phyloP scores from a whole-genome alignment of 208 protist genomes.

The Leishmania turanica region DNA sequence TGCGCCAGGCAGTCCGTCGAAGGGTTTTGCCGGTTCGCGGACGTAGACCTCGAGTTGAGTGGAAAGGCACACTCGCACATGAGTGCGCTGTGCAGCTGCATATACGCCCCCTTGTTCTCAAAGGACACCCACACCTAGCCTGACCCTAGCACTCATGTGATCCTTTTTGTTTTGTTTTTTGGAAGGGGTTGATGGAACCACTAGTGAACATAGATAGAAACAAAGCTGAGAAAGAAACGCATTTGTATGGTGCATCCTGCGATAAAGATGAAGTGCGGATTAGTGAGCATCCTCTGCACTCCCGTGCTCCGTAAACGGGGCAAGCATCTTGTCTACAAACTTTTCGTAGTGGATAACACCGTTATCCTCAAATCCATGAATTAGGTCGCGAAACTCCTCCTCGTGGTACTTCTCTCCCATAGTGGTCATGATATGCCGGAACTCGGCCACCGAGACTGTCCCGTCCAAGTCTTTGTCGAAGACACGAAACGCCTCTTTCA shows the following conservation, averaged over 20 bases:
- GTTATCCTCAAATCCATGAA: conserved; percentile 92
- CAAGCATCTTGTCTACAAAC: conserved; percentile 90
- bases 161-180: neutral
- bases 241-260: neutral
- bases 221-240: neutral
- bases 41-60: neutral
- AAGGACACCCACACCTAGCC: neutral
- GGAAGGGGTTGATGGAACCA: neutral
- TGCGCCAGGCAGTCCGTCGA: neutral
- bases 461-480: conserved; percentile 97
- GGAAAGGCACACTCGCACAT: neutral
- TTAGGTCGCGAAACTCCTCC: conserved; percentile 93
- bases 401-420: conserved; percentile 97
- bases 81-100: neutral
- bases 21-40: no score
- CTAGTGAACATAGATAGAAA: conserved; percentile 11
- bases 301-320: conserved; percentile 88
- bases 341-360: conserved; percentile 92
- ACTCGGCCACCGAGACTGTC: conserved; percentile 95
- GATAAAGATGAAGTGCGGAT: neutral
- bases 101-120: neutral
- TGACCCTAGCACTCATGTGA: neutral
- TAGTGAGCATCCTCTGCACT: conserved; percentile 46
- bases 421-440: conserved; percentile 97
- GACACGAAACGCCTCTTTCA: conserved; percentile 96